Base-by-base conservation (phyloP, 768 basidiomycete species). In the Lyophyllum decastes region DNA sequence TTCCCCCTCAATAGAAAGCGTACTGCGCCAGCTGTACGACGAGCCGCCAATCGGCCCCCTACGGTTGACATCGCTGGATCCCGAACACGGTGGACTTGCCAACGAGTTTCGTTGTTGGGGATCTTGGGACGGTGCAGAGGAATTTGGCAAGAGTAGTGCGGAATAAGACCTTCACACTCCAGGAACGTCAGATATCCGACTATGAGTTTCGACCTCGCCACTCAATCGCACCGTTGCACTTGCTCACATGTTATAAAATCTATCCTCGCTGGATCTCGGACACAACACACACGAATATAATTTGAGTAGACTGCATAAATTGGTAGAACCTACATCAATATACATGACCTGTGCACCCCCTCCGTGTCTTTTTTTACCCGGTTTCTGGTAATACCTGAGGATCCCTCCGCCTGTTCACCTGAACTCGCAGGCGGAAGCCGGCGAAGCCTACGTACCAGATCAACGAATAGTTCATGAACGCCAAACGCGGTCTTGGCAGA, bases 21-120 rank as follows among this genome's bases (percentile, higher is more conserved):
- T 73, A 24, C 55, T 80, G 7, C 52, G 66, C 11, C 66, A 68
- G 44, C 56, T 80, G 19, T 80, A 81, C 58, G 64, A 66, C 24
- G 52, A 66, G 17, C 61, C 72, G 16, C 78, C 78, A 1, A 46
- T 78, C 4, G 79, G 78, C 1, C 78, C 76, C 2, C 59, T 81
- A 33, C 59, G 67, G 25, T 58, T 61, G 54, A 76, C 75, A 1
- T 60, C 70, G 5, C 62, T 81, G 11, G 64, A 68, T 19, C 70
- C 74, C 2, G 68, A 74, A 44, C 76, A 78, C 54, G 72, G 68
- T 0, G 68, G 72, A 52, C 68, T 80, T 7, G 69, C 72, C 16
- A 81, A 81, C 52, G 74, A 75, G 49, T 80, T 79, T 57, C 75
- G 70, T 6, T 76, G 72, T 52, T 81, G 77, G 78, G 77, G 73